Percentiles rank a stretch among this genome's conserved stretches.
phyloP scores from a whole-genome alignment of 768 basidiomycete species.

The Agaricus bisporus region DNA sequence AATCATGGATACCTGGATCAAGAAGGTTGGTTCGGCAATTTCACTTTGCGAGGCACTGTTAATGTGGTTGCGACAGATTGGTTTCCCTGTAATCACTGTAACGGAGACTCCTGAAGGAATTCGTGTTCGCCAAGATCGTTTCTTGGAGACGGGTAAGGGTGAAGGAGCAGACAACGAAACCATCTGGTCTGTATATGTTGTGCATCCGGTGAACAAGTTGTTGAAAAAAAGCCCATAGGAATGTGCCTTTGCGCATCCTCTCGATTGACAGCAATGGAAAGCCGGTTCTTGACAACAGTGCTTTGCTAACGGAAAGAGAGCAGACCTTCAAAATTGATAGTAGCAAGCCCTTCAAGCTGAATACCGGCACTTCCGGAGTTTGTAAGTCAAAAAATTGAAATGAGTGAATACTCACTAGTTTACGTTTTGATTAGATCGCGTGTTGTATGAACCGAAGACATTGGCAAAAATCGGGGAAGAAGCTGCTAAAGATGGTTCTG shows the following conservation, averaged over 20 bases:
- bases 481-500: slow-evolving; percentile 57
- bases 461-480: slow-evolving; percentile 74
- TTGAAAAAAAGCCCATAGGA: slow-evolving; percentile 37
- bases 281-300: slow-evolving; percentile 48
- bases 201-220: background rate
- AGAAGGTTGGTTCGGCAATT: slow-evolving; percentile 44
- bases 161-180: slow-evolving; percentile 83
- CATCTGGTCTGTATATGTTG: slow-evolving; percentile 51
- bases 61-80: slow-evolving; percentile 30
- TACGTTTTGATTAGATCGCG: slow-evolving; percentile 52
- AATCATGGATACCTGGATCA: slow-evolving; percentile 91
- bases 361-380: slow-evolving; percentile 83
- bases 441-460: slow-evolving; percentile 77
- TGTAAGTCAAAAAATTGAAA: slow-evolving; percentile 45
- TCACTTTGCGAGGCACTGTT: background rate
- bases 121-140: slow-evolving; percentile 82
- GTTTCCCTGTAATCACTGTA: slow-evolving; percentile 88
- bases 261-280: slow-evolving; percentile 58
- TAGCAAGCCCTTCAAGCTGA: slow-evolving; percentile 79
- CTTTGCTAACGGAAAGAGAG: slow-evolving; percentile 66
- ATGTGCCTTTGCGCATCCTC: slow-evolving; percentile 72
- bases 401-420: background rate
- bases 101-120: slow-evolving; percentile 71
- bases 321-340: slow-evolving; percentile 66
- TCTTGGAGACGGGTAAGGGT: slow-evolving; percentile 79